Base-by-base conservation (phyloP, 2,329 filamentous ascomycete species). In the Neonectria magnoliae region DNA sequence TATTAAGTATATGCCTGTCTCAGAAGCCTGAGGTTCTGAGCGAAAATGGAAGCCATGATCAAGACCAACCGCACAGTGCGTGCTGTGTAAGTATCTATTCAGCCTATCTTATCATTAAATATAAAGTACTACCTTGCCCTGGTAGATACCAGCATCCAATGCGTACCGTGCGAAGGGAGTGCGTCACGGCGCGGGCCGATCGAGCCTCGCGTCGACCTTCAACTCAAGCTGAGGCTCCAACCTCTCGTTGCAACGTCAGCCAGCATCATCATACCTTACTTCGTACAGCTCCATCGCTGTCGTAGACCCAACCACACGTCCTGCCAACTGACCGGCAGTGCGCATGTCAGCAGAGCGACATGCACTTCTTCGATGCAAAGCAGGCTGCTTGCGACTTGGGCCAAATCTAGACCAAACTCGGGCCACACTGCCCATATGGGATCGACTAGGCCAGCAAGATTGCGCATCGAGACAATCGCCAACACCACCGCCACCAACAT, bases 331-430 rank as follows among this genome's bases (percentile, higher is more conserved):
- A 51, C 42, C 57, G 16, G 50, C 57, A 60, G 50, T 47, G 57
- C 33, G 50, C 60, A 54, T 57, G 48, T 54, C 48, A 50, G 53
- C 45, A 45, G 44, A 45, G 29, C 61, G 52, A 53, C 18, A 29
- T 53, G 38, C 44, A 38, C 44, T 18, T 60, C 27, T 50, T 54
- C 45, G 38, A 42, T 53, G 53, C 45, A 57, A 33, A 44, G 45
- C 13, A 27, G 50, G 53, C 22, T 62, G 20, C 27, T 48, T 55
- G 18, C 60, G 42, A 54, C 56, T 48, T 50, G 29, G 62, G 57
- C 42, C 59, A 51, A 57, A 63, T 68, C 69, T 69, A 67, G 71
- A 69, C 71, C 63, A 31, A 20, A 60, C 56, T 44, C 58, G 57
- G 53, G 57, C 69, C 62, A 63, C 62, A 68, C 67, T 66, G 52